Base-by-base conservation (phyloP, 2,329 filamentous ascomycete genomes). In the Penicillium frequentans region DNA sequence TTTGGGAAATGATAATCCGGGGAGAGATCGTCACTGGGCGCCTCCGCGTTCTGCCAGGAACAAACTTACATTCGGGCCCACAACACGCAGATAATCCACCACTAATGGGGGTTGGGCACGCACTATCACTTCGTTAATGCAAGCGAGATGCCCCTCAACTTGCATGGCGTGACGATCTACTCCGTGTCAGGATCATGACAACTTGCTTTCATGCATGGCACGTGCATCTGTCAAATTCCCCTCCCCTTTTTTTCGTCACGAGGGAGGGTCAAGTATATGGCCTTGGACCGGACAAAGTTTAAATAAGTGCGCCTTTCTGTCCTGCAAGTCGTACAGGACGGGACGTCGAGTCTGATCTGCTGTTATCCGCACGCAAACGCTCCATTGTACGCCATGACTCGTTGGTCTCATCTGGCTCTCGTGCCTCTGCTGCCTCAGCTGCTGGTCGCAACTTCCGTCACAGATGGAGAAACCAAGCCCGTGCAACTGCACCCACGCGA, bases 1-100 rank as follows among this genome's bases (percentile, higher is more conserved):
- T 58, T 55, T 37, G 16, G 59, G 64, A 52, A 62, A 52, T n/a
- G 63, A 64, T 63, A 49, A 39, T 58, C 56, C 46, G 52, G 51
- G 48, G 48, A 16, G 37, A 39, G 49, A 59, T 60, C 55, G 49
- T 47, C 54, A 26, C 45, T 51, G 29, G 48, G 49, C 49, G 39
- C 51, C 21, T 54, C 52, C 35, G 11, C 49, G 35, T 7, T 39
- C 35, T 19, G 35, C 35, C 35, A 48, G 26, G 45, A 58, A 48
- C 46, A 44, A 50, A 27, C 35, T 19, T 24, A 29, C 26, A 33
- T 26, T 8, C 42, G 7, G 45, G 35, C 26, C 16, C 16, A 14
- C 47, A 29, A 26, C 39, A 13, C 19, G 19, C 11, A 42, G 39
- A 42, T 43, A 29, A 45, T 45, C 44, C 47, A 50, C 50, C 57